Evolutionary conservation across 192 early-diverging fungal genomes (phyloP), one percentile per base, ranked within the genome.

Genomic region (Cladochytrium replicatum): DNA sequence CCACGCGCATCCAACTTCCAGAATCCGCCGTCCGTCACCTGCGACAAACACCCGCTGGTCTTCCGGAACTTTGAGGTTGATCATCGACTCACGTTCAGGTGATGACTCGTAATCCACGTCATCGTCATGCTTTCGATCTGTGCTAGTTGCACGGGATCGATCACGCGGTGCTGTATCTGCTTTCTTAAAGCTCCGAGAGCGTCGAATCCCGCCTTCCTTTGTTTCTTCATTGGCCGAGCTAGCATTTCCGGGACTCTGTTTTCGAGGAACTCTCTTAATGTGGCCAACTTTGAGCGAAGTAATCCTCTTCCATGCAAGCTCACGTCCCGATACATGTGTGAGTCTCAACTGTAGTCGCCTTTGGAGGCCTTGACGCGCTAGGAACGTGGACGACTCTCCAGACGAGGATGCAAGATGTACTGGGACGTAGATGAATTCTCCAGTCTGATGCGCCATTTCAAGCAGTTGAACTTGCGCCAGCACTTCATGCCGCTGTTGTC

Each of bases 341-440:
- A 68, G 38, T 23, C 45, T 28, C 3, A 68, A 7, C 6, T 25
- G 32, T 11, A 68, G 25, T 27, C 58, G 56, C 3, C 66, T 34
- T 44, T 68, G 66, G 22, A 68, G 50, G 11, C 66, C 66, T 32
- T 68, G 66, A 9, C 66, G 56, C 15, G 65, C 29, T 34, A 55
- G 45, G 39, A 68, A 68, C 6, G 48, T 29, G 48, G 55, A 58
- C 4, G 60, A 41, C 31, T 58, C 38, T 38, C 41, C 40, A 46
- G 48, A 58, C 27, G 27, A 5, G 29, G 31, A 11, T 8, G 32
- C 29, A 15, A 57, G 37, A 44, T 66, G 53, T 2, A 66, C 62
- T 7, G 62, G 57, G 15, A 58, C 55, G 19, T 41, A 31, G 39
- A 65, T 68, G 46, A 66, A 68, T 13, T 50, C 39, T 22, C 62